Evolutionary conservation across 768 basidiomycete species (phyloP).

Genomic region (Rhodocollybia butyracea): DNA sequence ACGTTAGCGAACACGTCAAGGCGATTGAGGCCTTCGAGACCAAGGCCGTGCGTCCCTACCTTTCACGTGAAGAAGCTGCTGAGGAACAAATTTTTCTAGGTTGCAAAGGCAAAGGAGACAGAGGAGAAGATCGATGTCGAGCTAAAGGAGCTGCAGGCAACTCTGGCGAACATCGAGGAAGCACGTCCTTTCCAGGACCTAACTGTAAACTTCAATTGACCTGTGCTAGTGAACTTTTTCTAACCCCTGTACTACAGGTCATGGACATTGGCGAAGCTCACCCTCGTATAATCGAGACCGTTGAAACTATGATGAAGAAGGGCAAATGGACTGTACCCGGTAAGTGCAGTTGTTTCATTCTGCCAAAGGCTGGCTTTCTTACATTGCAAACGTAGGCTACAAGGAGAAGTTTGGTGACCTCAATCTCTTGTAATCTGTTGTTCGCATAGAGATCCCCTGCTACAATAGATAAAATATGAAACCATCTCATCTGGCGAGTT

Average conservation of each 20-base stretch:
- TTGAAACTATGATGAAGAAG: slow-evolving; percentile 94
- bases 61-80: slow-evolving; percentile 8
- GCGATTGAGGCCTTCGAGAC: slow-evolving; percentile 96
- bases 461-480: too few relatives aligned
- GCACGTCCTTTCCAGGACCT: slow-evolving; percentile 97
- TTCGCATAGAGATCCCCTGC: too few relatives aligned
- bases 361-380: background rate
- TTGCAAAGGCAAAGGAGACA: slow-evolving; percentile 87
- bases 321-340: slow-evolving; percentile 99
- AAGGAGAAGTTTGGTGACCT: slow-evolving; percentile 13
- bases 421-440: slow-evolving; percentile 10
- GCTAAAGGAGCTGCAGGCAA: slow-evolving; percentile 86
- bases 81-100: slow-evolving; percentile 39
- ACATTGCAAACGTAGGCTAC: background rate
- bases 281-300: slow-evolving; percentile 86
- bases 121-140: slow-evolving; percentile 88
- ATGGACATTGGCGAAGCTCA: slow-evolving; percentile 90
- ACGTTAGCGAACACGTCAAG: slow-evolving; percentile 84
- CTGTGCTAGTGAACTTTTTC: background rate
- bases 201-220: slow-evolving; percentile 56
- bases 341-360: slow-evolving; percentile 25
- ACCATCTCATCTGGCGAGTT: too few relatives aligned
- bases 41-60: slow-evolving; percentile 73
- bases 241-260: slow-evolving; percentile 42
- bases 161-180: slow-evolving; percentile 95